Percentiles rank a stretch among this genome's conserved stretches.
These are phyloP conservation scores for Saprolegnia diclina DNA, from an alignment of 352 stramenopile genomes.

Conservation along the genomic window DNA sequence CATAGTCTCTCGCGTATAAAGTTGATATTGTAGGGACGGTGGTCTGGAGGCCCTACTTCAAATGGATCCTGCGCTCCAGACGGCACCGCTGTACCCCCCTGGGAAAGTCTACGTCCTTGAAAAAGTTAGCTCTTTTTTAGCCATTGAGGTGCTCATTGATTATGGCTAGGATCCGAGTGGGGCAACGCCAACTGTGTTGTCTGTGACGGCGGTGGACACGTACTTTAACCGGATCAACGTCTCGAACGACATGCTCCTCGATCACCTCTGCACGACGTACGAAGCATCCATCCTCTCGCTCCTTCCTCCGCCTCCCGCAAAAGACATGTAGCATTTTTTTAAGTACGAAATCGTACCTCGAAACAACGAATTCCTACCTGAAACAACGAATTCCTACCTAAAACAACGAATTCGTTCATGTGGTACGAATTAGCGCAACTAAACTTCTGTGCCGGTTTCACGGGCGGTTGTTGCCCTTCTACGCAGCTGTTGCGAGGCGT, in stretches of 20 bases:
- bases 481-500: too few species aligned
- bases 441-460: too few species aligned
- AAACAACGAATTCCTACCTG: too few species aligned
- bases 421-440: too few species aligned
- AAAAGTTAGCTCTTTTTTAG: not conserved
- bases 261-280: slow-evolving; percentile 83
- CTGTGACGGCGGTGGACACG: slow-evolving; percentile 40
- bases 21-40: not conserved
- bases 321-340: too few species aligned
- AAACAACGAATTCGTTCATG: too few species aligned
- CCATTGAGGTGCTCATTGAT: not conserved
- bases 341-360: too few species aligned
- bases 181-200: not conserved
- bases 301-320: not conserved
- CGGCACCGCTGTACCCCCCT: slow-evolving; percentile 19
- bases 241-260: slow-evolving; percentile 76
- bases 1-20: not conserved
- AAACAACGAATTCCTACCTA: too few species aligned
- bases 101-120: slow-evolving; percentile 17
- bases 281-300: slow-evolving; percentile 38
- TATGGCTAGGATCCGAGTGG: not conserved
- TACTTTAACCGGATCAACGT: slow-evolving; percentile 62
- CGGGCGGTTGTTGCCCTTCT: too few species aligned
- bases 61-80: not conserved
- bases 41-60: not conserved